Evolutionary conservation across 768 basidiomycete genomes (phyloP).

Genomic region (Pisolithus orientalis): DNA sequence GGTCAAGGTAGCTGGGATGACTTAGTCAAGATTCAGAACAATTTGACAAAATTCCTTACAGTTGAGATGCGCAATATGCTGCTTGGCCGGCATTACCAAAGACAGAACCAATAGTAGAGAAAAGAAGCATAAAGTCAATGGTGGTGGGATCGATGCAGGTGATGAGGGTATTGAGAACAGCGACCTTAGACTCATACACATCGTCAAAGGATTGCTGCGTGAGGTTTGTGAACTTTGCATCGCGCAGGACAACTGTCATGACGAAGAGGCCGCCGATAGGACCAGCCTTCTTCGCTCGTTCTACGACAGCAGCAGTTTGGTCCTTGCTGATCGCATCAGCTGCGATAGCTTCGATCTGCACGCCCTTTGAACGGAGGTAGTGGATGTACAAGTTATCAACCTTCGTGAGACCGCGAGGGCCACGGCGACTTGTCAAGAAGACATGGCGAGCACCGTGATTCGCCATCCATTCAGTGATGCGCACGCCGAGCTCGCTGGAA

Average conservation of each 20-base stretch:
- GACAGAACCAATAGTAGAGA: constrained; percentile 29
- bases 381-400: constrained; percentile 24
- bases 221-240: constrained; percentile 27
- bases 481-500: constrained; percentile 18
- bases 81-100: constrained; percentile 27
- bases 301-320: constrained; percentile 19
- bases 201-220: constrained; percentile 26
- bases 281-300: constrained; percentile 14
- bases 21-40: neutral
- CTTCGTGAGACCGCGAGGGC: constrained; percentile 13
- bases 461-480: constrained; percentile 30
- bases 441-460: constrained; percentile 27
- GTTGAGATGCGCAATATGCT: constrained; percentile 16
- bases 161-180: constrained; percentile 13
- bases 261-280: constrained; percentile 28
- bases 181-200: constrained; percentile 17
- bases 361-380: constrained; percentile 16
- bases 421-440: constrained; percentile 23
- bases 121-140: constrained; percentile 28
- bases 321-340: constrained; percentile 18
- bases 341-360: constrained; percentile 22
- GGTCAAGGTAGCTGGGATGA: constrained; percentile 24
- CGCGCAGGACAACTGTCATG: constrained; percentile 31
- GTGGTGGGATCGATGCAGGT: constrained; percentile 9
- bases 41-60: neutral